A percentile compares a stretch with the other conserved stretches of the same genome.
Conservation (phyloP, 306 rosid genomes). For the Crataegus laevigata region DNA sequence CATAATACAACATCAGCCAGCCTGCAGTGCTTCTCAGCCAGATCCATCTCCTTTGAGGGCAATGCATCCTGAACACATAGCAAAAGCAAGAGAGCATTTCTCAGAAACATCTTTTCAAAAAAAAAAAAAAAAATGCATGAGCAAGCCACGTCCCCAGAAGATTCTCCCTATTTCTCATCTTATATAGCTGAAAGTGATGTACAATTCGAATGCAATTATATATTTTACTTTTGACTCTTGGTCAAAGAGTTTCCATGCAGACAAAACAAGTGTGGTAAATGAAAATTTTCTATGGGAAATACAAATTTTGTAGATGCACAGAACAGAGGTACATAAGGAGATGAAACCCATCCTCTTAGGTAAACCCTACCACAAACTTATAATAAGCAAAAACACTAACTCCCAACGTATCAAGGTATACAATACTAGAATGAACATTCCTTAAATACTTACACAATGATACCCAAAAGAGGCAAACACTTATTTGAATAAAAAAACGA, state of each 20-base stretch:
- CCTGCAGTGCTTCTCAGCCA: slow-evolving; percentile 91
- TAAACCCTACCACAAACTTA: not conserved
- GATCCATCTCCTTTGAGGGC: slow-evolving; percentile 91
- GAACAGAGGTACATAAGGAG: not conserved
- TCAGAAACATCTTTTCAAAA: not conserved
- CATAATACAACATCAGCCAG: slow-evolving; percentile 94
- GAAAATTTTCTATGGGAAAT: not conserved
- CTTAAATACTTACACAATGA: not conserved
- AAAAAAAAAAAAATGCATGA: not conserved
- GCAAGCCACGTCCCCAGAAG: not conserved
- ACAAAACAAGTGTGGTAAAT: not conserved
- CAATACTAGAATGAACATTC: not conserved
- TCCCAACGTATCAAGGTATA: not conserved
- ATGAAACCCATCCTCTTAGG: not conserved
- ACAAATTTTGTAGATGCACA: not conserved
- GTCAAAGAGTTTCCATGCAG: not conserved
- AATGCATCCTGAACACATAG: slow-evolving; percentile 68
- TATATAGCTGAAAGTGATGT: not conserved
- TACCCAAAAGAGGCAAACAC: not conserved
- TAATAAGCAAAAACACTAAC: not conserved
- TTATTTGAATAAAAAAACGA: not conserved
- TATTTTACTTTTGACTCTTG: not conserved
- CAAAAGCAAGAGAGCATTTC: not conserved
- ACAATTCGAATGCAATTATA: not conserved
- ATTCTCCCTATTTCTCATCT: not conserved